phyloP scores from a whole-genome alignment of 176 grass and related monocot genomes.

The Lolium perenne region DNA sequence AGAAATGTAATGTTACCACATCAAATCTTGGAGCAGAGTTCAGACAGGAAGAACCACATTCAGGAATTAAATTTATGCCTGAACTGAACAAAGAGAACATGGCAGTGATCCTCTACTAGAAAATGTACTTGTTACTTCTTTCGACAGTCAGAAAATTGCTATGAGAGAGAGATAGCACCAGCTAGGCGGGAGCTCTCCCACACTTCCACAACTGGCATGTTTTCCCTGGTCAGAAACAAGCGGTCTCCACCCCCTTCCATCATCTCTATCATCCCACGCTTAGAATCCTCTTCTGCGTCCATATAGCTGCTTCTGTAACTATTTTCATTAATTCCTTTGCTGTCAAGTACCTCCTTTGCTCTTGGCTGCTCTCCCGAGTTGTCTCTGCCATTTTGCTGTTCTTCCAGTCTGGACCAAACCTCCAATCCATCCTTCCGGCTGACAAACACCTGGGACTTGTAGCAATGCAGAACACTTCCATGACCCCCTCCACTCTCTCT shows the following conservation, averaged over 20 bases:
- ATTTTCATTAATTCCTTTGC: conserved; percentile 34
- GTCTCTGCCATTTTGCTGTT: background rate
- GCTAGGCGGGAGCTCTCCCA: conserved; percentile 75
- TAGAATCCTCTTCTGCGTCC: conserved; percentile 69
- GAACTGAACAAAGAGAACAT: conserved; percentile 28
- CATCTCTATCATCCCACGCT: conserved; percentile 61
- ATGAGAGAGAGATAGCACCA: conserved; percentile 52
- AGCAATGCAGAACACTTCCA: conserved; percentile 73
- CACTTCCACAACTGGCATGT: conserved; percentile 68
- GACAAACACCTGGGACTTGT: conserved; percentile 79
- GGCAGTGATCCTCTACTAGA: conserved; percentile 15
- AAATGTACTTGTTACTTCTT: conserved; percentile 1
- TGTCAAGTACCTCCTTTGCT: conserved; percentile 22
- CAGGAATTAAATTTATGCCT: conserved; percentile 13
- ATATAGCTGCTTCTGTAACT: conserved; percentile 65
- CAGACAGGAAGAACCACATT: conserved; percentile 22
- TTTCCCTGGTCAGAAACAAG: conserved; percentile 76
- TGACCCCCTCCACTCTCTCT: conserved; percentile 66
- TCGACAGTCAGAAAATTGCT: background rate
- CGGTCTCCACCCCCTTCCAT: conserved; percentile 84
- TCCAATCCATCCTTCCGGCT: conserved; percentile 75
- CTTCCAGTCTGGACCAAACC: conserved; percentile 78
- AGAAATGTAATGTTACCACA: conserved; percentile 29
- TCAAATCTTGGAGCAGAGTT: conserved; percentile 8
- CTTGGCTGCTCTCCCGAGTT: conserved; percentile 27